A percentile compares a stretch with the other conserved stretches of the same genome.
Conservation (phyloP, 2,329 filamentous ascomycete species). For the Endothia cerciana region DNA sequence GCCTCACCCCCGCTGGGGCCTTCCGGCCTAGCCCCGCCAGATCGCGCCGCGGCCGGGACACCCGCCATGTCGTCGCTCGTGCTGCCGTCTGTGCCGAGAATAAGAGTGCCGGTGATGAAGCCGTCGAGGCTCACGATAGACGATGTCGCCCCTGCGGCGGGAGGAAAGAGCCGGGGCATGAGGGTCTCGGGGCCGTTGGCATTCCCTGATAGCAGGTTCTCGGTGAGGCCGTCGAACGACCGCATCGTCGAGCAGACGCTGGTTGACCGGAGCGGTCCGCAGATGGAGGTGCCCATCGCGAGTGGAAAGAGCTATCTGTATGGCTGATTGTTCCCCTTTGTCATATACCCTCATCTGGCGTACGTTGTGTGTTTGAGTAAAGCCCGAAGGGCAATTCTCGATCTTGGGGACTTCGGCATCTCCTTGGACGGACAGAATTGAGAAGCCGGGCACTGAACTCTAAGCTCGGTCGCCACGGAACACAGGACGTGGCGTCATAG, state of each 20-base stretch:
- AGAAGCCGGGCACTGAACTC: not conserved
- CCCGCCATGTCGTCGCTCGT: constrained; percentile 40
- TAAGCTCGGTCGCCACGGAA: not conserved
- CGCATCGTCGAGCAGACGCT: constrained; percentile 29
- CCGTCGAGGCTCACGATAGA: constrained; percentile 40
- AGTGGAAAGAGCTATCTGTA: constrained; percentile 44
- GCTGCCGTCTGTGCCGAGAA: constrained; percentile 44
- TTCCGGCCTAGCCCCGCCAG: constrained; percentile 33
- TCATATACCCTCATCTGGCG: constrained; percentile 3
- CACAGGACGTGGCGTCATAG: constrained; percentile 13
- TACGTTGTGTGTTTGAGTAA: not conserved
- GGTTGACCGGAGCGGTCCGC: not conserved
- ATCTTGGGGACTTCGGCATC: constrained; percentile 8
- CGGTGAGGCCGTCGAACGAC: constrained; percentile 24
- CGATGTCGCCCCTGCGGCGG: constrained; percentile 32
- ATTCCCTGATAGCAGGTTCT: constrained; percentile 25
- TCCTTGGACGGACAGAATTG: not conserved
- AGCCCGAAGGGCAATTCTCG: not conserved
- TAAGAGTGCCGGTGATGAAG: constrained; percentile 48
- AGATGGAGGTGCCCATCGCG: constrained; percentile 38
- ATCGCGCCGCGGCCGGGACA: constrained; percentile 27
- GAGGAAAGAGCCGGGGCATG: constrained; percentile 33
- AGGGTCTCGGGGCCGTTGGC: constrained; percentile 39
- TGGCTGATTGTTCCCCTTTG: constrained; percentile 33
- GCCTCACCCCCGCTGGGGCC: constrained; percentile 31